A percentile compares a stretch with the other conserved stretches of the same genome.
phyloP scores from a whole-genome alignment of 306 rosid species.

The Gastrolobium villosum region DNA sequence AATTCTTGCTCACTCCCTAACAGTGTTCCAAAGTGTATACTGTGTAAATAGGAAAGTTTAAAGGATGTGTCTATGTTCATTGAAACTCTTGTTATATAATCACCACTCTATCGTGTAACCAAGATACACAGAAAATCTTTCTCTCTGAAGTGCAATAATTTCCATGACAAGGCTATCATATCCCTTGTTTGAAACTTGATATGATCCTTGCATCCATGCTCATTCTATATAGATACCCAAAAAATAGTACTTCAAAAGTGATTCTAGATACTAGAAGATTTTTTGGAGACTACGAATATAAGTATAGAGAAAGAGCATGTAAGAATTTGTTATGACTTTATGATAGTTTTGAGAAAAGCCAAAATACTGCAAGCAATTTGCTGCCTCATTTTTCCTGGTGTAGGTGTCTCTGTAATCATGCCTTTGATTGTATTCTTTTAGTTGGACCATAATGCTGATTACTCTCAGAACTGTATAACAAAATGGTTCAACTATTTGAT shows the following conservation, averaged over 20 bases:
- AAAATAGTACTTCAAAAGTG: conserved; percentile 19
- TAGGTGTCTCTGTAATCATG: conserved; percentile 19
- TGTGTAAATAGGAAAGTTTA: too few species aligned
- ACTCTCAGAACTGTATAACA: conserved; percentile 14
- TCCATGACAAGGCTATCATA: not conserved
- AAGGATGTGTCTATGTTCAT: too few species aligned
- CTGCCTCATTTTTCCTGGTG: conserved; percentile 24
- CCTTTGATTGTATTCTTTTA: conserved; percentile 32
- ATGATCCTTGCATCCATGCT: conserved; percentile 5
- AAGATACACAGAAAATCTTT: too few species aligned
- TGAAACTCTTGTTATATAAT: too few species aligned
- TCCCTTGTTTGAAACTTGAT: conserved; percentile 40
- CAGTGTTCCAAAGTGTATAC: too few species aligned
- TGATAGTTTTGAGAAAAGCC: conserved; percentile 33
- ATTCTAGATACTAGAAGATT: conserved; percentile 17
- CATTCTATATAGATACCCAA: conserved; percentile 26
- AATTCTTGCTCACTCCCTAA: too few species aligned
- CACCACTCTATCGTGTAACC: too few species aligned
- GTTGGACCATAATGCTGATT: conserved; percentile 24
- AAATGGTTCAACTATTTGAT: conserved; percentile 47
- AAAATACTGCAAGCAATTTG: conserved; percentile 33
- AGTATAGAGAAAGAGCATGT: conserved; percentile 20
- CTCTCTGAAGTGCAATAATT: not conserved
- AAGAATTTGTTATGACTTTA: conserved; percentile 13
- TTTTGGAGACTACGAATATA: conserved; percentile 19